These are phyloP conservation scores for Boletus edulis DNA, from an alignment of 768 basidiomycete genomes.

Conservation along the genomic window DNA sequence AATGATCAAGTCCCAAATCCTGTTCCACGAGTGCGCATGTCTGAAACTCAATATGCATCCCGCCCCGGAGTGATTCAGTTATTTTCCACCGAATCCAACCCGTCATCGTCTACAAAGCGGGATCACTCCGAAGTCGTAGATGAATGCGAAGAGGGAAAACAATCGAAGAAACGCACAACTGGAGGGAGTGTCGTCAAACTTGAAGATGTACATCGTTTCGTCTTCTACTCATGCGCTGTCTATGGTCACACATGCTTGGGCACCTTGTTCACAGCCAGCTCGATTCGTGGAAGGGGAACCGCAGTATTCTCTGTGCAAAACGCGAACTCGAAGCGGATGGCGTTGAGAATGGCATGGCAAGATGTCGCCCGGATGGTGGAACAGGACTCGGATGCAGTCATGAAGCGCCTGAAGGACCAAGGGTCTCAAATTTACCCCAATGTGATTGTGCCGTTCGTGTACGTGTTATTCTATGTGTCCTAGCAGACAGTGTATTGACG, in stretches of 20 bases:
- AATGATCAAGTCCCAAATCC: no score
- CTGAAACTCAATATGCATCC: no score
- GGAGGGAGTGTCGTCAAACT: background rate
- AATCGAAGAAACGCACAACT: background rate
- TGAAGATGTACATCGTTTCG: background rate
- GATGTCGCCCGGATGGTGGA: background rate
- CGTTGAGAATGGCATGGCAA: background rate
- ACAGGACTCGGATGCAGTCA: background rate
- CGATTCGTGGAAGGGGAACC: background rate
- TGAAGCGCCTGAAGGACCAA: background rate
- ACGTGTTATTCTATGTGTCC: background rate
- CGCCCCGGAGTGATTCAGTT: no score
- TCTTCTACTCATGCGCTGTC: background rate
- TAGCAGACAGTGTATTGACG: background rate
- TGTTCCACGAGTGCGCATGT: no score
- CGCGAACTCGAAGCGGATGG: background rate
- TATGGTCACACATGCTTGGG: background rate
- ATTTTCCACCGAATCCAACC: no score
- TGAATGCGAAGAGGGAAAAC: background rate
- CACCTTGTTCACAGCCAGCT: background rate
- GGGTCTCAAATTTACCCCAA: background rate
- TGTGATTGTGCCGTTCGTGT: background rate
- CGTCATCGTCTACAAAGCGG: background rate
- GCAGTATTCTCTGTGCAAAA: background rate
- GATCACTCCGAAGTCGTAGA: background rate